Base-by-base conservation (phyloP, 2,329 filamentous ascomycete genomes). In the Fusarium circinatum region DNA sequence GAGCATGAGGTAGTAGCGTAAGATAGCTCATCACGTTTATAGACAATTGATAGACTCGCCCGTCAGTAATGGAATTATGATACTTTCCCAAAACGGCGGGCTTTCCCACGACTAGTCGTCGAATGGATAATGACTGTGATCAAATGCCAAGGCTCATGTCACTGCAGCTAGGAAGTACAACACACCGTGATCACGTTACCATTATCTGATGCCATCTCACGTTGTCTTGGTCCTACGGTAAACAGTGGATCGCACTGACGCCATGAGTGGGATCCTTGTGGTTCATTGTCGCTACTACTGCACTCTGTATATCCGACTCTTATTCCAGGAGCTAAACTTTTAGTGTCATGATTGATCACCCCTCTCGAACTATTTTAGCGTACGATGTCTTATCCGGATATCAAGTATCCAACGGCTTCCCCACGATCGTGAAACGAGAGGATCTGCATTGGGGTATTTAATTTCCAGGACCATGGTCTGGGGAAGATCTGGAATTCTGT, bases 11-110 rank as follows among this genome's bases (percentile, higher is more conserved):
- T 34, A 10, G 12, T 24, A 13, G 7, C 5, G 7, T 2, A 17
- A 9, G 2, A n/a, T 18, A 51, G n/a, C 1, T 0, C 30, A 51
- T 11, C 11, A 0, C 1, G 2, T n/a, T 2, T 4, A 20, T 34
- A 51, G 12, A 51, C 0, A 24, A 3, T 6, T 20, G 8, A 24
- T 24, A 51, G 30, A 51, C 12, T 34, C 1, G 8, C 17, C 22
- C 3, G 0, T 10, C 8, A n/a, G 11, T 18, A 6, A 3, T 17
- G 15, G 3, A 13, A 49, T 13, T 18, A 12, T n/a, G 20, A 30
- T 28, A 17, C 4, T 30, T 6, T 9, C 7, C 12, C 3, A n/a
- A 12, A 12, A n/a, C 3, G 4, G 3, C 14, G 3, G 10, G 6
- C 5, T 15, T 14, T 7, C 12, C n/a, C n/a, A n/a, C n/a, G n/a